Evolutionary conservation across 257 asterid species (phyloP).

Genomic region (Rauvolfia tetraphylla): DNA sequence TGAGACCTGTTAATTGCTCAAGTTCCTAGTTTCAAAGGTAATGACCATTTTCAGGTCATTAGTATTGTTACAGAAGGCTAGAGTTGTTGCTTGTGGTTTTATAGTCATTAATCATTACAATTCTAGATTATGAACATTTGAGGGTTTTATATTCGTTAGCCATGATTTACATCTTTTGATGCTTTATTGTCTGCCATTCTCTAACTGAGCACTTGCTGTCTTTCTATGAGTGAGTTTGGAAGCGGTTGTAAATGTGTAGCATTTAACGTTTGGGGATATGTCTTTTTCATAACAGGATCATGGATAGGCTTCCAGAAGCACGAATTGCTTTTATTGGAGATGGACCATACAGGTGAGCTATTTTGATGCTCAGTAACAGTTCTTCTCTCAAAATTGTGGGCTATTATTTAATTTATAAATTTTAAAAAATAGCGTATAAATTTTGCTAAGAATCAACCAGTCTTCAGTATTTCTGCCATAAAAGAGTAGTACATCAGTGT

Average conservation of each 20-base stretch:
- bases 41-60: neutral
- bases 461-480: neutral
- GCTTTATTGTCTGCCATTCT: neutral
- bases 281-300: conserved; percentile 61
- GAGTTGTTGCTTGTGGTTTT: conserved; percentile 2
- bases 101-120: neutral
- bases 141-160: neutral
- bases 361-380: neutral
- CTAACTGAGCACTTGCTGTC: neutral
- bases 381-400: neutral
- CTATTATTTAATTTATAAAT: neutral
- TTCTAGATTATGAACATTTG: neutral
- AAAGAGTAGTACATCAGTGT: neutral
- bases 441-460: neutral
- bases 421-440: neutral
- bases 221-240: neutral
- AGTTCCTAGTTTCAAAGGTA: neutral
- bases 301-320: conserved; percentile 86
- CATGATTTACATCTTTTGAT: neutral
- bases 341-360: conserved; percentile 83
- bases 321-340: conserved; percentile 90
- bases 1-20: neutral
- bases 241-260: neutral
- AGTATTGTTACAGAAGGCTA: neutral
- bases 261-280: conserved; percentile 15